Evolutionary conservation across 2,329 filamentous ascomycete genomes (phyloP), one percentile per base, ranked within the genome.

Genomic region (Venturia effusa): DNA sequence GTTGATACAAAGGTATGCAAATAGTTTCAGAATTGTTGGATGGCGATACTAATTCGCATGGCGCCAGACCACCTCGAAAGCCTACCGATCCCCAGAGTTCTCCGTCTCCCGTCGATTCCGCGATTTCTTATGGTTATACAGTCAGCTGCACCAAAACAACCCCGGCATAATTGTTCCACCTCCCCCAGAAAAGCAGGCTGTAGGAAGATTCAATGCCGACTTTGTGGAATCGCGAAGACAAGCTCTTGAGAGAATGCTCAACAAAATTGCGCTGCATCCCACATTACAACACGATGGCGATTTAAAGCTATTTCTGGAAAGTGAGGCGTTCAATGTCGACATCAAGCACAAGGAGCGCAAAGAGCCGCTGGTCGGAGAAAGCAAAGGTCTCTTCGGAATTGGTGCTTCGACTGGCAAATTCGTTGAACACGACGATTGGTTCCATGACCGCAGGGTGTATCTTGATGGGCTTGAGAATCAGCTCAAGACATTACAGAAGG

Each of bases 391-490:
- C 79, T 85, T 97, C 70, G 90, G 91, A 27, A 86, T 93, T 32
- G 89, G 92, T 37, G 87, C 83, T 70, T 77, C 77, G 40, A 87
- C 83, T 70, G 77, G 77, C 40, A 99, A 99, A 75, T 99, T 99
- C 77, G 86, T 99, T 45, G 94, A 99, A 76, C 94, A 97, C 73
- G 94, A 99, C 74, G 94, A 99, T 77, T 99, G 93, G 94, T 99
- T 99, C 78, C 93, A 99, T 70, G 94, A 99, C 69, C 91, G 94
- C 66, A 90, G 88, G 71, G 85, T 97, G 64, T 99, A 99, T 72
- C 84, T 99, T 13, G 94, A 99, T 74, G 92, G 92, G 4, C 82
- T 97, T 43, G 92, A 97, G 72, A 92, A 86, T 69, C 93, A 97
- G 74, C 82, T 97, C 66, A 96, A 92, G 74, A 88, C 89, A 11